These are phyloP conservation scores for Crucibulum cyathiforme DNA, from an alignment of 1,284 basidiomycete genomes.

Conservation along the genomic window DNA sequence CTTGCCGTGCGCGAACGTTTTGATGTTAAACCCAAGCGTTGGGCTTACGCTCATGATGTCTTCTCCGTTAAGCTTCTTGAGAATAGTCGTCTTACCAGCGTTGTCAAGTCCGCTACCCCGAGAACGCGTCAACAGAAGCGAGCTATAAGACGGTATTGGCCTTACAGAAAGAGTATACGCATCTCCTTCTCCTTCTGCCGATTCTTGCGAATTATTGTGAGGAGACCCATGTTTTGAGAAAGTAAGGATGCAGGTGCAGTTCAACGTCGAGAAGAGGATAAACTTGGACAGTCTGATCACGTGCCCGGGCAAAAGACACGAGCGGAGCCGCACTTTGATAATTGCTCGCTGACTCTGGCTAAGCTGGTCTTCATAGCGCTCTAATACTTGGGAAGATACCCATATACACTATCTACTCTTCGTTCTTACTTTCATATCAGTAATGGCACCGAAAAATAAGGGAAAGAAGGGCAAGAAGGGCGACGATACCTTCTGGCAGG, in stretches of 20 bases:
- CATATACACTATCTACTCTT: too few relatives aligned
- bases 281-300: too few relatives aligned
- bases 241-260: neutral
- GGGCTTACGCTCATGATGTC: conserved; percentile 89
- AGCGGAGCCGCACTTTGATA: too few relatives aligned
- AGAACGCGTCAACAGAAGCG: conserved; percentile 66
- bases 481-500: conserved; percentile 82
- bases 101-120: conserved; percentile 92
- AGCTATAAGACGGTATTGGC: conserved; percentile 10
- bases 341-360: too few relatives aligned
- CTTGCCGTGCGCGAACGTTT: conserved; percentile 91
- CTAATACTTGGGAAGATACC: too few relatives aligned
- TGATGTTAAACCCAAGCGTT: conserved; percentile 98
- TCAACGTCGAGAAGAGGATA: too few relatives aligned
- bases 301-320: too few relatives aligned
- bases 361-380: too few relatives aligned
- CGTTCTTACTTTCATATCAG: too few relatives aligned
- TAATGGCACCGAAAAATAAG: conserved; percentile 89
- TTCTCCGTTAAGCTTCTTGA: conserved; percentile 93
- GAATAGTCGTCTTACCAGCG: conserved; percentile 97
- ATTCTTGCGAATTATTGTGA: conserved; percentile 98
- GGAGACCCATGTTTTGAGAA: conserved; percentile 75
- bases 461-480: conserved; percentile 86
- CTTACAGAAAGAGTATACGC: conserved; percentile 93
- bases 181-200: conserved; percentile 95